Percentiles rank a stretch among this genome's conserved stretches.
phyloP scores from a whole-genome alignment of 257 asterid genomes.

The Gentiana straminea region DNA sequence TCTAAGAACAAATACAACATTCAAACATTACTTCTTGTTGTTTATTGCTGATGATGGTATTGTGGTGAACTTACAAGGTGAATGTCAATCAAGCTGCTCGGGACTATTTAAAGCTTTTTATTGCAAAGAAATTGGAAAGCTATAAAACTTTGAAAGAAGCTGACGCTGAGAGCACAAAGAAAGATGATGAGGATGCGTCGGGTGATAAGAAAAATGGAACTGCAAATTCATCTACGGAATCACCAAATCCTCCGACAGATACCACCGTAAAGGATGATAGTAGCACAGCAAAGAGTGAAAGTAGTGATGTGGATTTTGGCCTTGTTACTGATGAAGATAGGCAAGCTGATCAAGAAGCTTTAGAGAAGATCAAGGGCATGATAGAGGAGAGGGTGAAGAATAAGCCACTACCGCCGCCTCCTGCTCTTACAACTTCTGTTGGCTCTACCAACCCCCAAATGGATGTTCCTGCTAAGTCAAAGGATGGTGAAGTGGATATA shows the following conservation, averaged over 20 bases:
- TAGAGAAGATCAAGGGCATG: slow-evolving; percentile 62
- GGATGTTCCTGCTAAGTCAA: slow-evolving; percentile 55
- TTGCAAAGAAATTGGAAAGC: slow-evolving; percentile 54
- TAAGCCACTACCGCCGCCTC: slow-evolving; percentile 89
- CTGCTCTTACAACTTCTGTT: slow-evolving; percentile 33
- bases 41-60: slow-evolving; percentile 20
- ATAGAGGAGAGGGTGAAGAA: slow-evolving; percentile 83
- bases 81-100: slow-evolving; percentile 71
- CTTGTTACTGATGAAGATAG: slow-evolving; percentile 73
- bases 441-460: slow-evolving; percentile 42
- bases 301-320: slow-evolving; percentile 49
- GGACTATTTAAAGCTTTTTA: slow-evolving; percentile 64
- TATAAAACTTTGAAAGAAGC: slow-evolving; percentile 34
- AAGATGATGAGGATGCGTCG: slow-evolving; percentile 36
- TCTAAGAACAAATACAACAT: not conserved
- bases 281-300: slow-evolving; percentile 37
- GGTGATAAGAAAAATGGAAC: slow-evolving; percentile 40
- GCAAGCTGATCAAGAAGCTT: slow-evolving; percentile 57
- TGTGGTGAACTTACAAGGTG: slow-evolving; percentile 41
- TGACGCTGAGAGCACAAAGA: slow-evolving; percentile 35
- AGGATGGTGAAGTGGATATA: slow-evolving; percentile 53
- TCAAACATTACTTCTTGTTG: not conserved
- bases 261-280: slow-evolving; percentile 21
- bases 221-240: slow-evolving; percentile 30
- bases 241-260: slow-evolving; percentile 35